Base-by-base conservation (phyloP, 148 eudicot genomes). In the Cornus controversa region DNA sequence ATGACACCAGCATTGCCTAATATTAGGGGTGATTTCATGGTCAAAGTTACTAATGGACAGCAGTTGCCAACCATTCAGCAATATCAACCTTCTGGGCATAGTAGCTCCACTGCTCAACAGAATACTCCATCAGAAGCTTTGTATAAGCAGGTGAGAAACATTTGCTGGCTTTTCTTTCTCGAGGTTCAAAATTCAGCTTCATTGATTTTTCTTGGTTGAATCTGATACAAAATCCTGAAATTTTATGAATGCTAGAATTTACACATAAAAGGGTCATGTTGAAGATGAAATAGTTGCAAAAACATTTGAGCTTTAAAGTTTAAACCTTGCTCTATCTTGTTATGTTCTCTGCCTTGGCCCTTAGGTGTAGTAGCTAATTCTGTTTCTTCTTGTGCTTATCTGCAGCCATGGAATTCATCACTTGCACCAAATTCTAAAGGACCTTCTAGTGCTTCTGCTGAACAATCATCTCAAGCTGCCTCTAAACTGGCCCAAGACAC, bases 141-240 rank as follows among this genome's bases (percentile, higher is more conserved):
- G 25, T 37, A 72, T 74, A 64, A 83, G 81, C 86, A 82, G 85
- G 93, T 90, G 20, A 50, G 18, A 71, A 28, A n/a, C 11, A 13
- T 58, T 54, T 53, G 11, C 64, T 28, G 36, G 31, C 9, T 72
- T 54, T 27, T 54, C 34, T 37, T 69, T 40, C 3, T 47, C 42
- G 25, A 76, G 34, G 27, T 18, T 68, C 60, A 20, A 54, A 14
- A 14, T 2, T 54, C 45, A 40, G 45, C 3, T 9, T 40, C 8
- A 6, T 28, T 5, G 57, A 23, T 71, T 57, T 27, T 25, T 70
- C 69, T 2, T 58, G 47, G 42, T 14, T 67, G 60, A 42, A 63
- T 54, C 50, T 20, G 18, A 66, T 26, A 27, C 62, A 1, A 16
- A 24, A 26, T 45, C 53, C 10, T 50, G 57, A 50, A 45, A 15